Conservation (phyloP, 176 grass and related monocot species). For the Eleusine coracana region DNA sequence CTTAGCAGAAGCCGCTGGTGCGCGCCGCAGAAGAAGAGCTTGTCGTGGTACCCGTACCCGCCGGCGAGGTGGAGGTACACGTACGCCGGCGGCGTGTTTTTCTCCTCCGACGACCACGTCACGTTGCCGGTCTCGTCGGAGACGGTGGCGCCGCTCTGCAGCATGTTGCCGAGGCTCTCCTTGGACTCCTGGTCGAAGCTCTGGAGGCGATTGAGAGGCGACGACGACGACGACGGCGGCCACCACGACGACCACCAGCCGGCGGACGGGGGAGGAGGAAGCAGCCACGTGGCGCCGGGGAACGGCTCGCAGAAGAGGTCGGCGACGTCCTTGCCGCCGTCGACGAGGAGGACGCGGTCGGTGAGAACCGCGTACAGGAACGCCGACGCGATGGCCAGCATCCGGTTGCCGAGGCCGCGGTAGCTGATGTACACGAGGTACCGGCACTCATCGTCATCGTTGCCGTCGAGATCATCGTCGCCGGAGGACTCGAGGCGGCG, state of each 20-base stretch:
- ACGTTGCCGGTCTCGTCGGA: not conserved
- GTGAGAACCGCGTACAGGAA: slow-evolving; percentile 72
- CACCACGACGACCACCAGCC: not conserved
- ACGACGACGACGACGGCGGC: slow-evolving; percentile 10
- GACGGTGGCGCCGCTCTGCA: slow-evolving; percentile 28
- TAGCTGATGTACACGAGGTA: slow-evolving; percentile 68
- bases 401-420: slow-evolving; percentile 73
- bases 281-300: slow-evolving; percentile 67
- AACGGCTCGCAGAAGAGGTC: slow-evolving; percentile 79
- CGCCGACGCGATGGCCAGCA: slow-evolving; percentile 55
- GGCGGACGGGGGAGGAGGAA: slow-evolving; percentile 45
- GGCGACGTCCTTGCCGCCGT: slow-evolving; percentile 36
- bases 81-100: slow-evolving; percentile 20
- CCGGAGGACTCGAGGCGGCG: slow-evolving; percentile 32
- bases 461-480: not conserved
- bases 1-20: slow-evolving; percentile 49
- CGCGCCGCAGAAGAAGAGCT: slow-evolving; percentile 73
- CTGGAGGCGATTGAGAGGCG: slow-evolving; percentile 31
- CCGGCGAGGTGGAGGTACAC: slow-evolving; percentile 73
- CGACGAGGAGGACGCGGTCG: slow-evolving; percentile 56
- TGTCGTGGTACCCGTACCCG: slow-evolving; percentile 46
- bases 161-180: slow-evolving; percentile 67
- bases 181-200: slow-evolving; percentile 15
- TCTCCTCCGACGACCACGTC: not conserved
- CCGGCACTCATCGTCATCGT: slow-evolving; percentile 37